Percentiles rank a stretch among this genome's conserved stretches.
Evolutionary conservation across 345 rosid genomes (phyloP).

Genomic region (Boechera stricta): DNA sequence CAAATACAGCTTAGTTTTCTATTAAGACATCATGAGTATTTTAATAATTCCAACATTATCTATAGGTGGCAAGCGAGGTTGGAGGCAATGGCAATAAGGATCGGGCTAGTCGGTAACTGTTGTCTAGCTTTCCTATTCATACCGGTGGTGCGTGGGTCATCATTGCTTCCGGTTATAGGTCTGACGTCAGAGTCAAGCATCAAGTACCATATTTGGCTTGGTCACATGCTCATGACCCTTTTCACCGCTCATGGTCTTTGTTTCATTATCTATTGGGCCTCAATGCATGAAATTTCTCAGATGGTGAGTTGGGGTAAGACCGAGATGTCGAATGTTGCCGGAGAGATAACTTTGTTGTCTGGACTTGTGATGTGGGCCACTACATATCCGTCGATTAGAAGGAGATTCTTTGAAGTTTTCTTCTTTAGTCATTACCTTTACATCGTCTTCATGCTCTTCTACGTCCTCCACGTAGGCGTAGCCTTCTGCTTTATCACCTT

Average conservation of each 20-base stretch:
- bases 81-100: constrained; percentile 38
- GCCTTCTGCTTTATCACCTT: constrained; percentile 57
- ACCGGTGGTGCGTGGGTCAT: constrained; percentile 83
- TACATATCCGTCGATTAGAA: constrained; percentile 56
- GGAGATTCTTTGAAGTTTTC: constrained; percentile 72
- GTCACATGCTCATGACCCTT: constrained; percentile 66
- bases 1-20: background rate
- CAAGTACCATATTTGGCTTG: constrained; percentile 89
- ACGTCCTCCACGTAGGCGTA: constrained; percentile 66
- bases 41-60: background rate
- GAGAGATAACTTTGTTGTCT: constrained; percentile 65
- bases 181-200: constrained; percentile 81
- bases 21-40: background rate
- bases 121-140: constrained; percentile 65
- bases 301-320: constrained; percentile 55
- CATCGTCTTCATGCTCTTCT: constrained; percentile 68
- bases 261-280: constrained; percentile 56
- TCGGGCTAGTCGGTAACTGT: constrained; percentile 68
- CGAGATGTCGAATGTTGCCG: constrained; percentile 64
- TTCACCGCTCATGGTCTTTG: constrained; percentile 68
- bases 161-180: constrained; percentile 70
- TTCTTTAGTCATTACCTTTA: constrained; percentile 76
- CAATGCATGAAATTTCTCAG: constrained; percentile 48
- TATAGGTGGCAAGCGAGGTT: constrained; percentile 66
- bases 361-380: constrained; percentile 78